Conservation (phyloP, 345 rosid species). For the Geranium brycei region DNA sequence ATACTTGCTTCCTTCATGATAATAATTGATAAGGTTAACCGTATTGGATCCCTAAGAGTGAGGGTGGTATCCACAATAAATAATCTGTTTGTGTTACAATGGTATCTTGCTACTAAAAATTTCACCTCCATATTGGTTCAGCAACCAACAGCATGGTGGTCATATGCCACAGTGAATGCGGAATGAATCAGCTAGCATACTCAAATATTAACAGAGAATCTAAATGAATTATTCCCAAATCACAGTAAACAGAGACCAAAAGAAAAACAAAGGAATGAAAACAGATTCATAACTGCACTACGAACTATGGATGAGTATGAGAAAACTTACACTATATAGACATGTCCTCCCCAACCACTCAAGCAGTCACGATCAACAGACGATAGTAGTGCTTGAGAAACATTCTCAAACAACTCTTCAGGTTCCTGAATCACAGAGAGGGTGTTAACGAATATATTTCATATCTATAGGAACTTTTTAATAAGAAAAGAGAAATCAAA, state of each 20-base stretch:
- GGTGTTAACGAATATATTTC: background rate
- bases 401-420: slow-evolving; percentile 73
- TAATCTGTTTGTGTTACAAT: too few relatives aligned
- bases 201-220: background rate
- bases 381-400: slow-evolving; percentile 80
- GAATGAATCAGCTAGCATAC: background rate
- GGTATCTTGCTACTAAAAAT: too few relatives aligned
- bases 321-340: slow-evolving; percentile 80
- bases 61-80: too few relatives aligned
- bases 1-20: too few relatives aligned
- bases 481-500: background rate
- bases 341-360: slow-evolving; percentile 99
- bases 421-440: slow-evolving; percentile 43
- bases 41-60: too few relatives aligned
- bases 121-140: too few relatives aligned
- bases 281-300: background rate
- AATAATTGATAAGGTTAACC: too few relatives aligned
- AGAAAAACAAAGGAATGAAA: background rate
- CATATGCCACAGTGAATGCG: too few relatives aligned
- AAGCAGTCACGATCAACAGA: slow-evolving; percentile 93
- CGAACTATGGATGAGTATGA: background rate
- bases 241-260: background rate
- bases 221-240: background rate
- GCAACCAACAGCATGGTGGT: too few relatives aligned
- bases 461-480: background rate